Evolutionary conservation across 257 asterid genomes (phyloP), one percentile per base, ranked within the genome.

Genomic region (Marsdenia floribunda): DNA sequence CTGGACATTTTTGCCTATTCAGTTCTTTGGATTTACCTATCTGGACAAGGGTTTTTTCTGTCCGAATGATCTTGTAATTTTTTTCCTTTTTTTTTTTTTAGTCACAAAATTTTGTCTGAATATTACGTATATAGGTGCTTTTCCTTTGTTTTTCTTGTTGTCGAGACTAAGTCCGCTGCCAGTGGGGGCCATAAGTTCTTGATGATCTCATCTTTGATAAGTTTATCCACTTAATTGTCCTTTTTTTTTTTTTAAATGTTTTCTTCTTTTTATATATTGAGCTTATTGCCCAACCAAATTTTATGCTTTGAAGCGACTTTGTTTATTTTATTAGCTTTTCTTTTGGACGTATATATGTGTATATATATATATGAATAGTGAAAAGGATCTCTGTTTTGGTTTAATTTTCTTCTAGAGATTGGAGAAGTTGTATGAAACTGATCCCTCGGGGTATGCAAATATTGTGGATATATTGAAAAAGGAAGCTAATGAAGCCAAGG

Each of bases 391-490:
- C 0, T 58, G 15, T 22, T 22, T 73, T 54, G 13, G 47, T 8
- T 11, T 44, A 44, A 44, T 26, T 69, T 52, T 72, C 29, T 54
- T 15, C 18, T 63, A 93, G 97, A 86, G 97, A 84, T 79, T 93
- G 83, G 96, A 93, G 88, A 88, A 76, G 73, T 75, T 89, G 71
- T 83, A 89, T 79, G 97, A 87, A 6, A 77, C 89, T 16, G 89
- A 93, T 72, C 95, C 97, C 42, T 77, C 86, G 5, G 50, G 71
- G 59, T 91, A 88, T 80, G 84, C 93, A 83, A 90, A 91, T 60
- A 80, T 89, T 76, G 88, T 89, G 76, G 93, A 88, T 85, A 93
- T 93, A 53, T 38, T 93, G 82, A 89, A 84, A 85, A 87, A 89
- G 76, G 98, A 93, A 78, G 81, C 64, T 13, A 72, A 61, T 14